phyloP scores from a whole-genome alignment of 306 rosid genomes.

The Acacia crassicarpa region DNA sequence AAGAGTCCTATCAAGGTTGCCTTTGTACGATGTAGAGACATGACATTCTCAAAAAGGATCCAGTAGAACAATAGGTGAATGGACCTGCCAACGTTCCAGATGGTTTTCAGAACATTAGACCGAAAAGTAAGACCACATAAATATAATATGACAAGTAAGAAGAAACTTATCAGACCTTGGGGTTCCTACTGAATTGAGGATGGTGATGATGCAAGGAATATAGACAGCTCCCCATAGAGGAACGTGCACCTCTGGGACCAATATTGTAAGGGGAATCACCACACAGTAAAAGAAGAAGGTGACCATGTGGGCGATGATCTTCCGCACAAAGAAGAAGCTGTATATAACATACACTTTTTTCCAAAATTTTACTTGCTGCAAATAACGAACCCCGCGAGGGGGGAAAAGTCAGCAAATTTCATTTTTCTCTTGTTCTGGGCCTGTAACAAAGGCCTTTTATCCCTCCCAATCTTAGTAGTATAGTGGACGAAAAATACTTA shows the following conservation, averaged over 20 bases:
- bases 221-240: constrained; percentile 99
- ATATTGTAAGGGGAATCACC: constrained; percentile 89
- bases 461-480: background rate
- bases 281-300: constrained; percentile 94
- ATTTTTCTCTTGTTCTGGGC: background rate
- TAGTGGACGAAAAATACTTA: background rate
- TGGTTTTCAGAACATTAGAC: constrained; percentile 8
- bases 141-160: background rate
- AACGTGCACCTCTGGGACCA: constrained; percentile 95
- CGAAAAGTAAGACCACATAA: background rate
- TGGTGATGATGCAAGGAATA: constrained; percentile 94
- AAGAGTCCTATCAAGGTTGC: constrained; percentile 86
- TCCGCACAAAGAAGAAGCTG: constrained; percentile 98
- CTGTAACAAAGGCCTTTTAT: background rate
- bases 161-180: constrained; percentile 62
- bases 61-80: constrained; percentile 94
- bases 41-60: constrained; percentile 97
- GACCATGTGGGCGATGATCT: constrained; percentile 93
- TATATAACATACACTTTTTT: constrained; percentile 93
- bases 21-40: constrained; percentile 97
- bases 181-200: constrained; percentile 97
- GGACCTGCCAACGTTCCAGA: constrained; percentile 60
- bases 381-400: background rate
- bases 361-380: constrained; percentile 89
- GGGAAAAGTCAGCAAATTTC: background rate